These are phyloP conservation scores for Apiotrichum montevideense DNA, from an alignment of 1,284 basidiomycete genomes.

Conservation along the genomic window DNA sequence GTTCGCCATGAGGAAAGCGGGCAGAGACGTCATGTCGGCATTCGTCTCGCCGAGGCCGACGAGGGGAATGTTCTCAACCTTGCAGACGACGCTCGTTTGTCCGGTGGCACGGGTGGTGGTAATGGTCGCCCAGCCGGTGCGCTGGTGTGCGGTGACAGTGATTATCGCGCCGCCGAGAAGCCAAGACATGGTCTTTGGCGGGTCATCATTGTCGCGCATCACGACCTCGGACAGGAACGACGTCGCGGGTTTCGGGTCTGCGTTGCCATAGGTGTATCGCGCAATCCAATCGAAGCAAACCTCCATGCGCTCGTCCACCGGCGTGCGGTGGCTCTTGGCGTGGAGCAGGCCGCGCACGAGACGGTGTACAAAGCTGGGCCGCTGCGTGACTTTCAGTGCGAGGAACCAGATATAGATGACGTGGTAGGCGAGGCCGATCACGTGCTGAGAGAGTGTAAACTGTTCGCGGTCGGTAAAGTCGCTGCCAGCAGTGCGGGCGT, in stretches of 20 bases:
- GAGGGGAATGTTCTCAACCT: constrained; percentile 82
- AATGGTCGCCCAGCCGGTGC: constrained; percentile 85
- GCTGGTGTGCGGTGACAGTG: constrained; percentile 68
- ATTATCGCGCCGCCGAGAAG: constrained; percentile 78
- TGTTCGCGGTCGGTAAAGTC: constrained; percentile 57
- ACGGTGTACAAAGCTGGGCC: constrained; percentile 74
- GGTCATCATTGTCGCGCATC: constrained; percentile 35
- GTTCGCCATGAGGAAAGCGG: constrained; percentile 68
- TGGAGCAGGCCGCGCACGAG: constrained; percentile 82
- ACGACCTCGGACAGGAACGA: constrained; percentile 68
- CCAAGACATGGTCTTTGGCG: constrained; percentile 64
- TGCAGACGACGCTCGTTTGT: constrained; percentile 73
- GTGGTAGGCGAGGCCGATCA: constrained; percentile 87
- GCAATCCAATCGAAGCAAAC: constrained; percentile 98
- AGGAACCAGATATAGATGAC: constrained; percentile 95
- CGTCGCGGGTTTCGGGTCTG: constrained; percentile 79
- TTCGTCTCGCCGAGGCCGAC: constrained; percentile 73
- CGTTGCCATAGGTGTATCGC: constrained; percentile 88
- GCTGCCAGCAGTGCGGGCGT: constrained; percentile 43
- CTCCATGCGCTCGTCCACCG: constrained; percentile 84
- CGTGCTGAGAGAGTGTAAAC: constrained; percentile 91
- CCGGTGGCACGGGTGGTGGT: constrained; percentile 83
- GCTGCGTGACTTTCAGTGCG: constrained; percentile 75
- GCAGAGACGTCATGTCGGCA: constrained; percentile 63
- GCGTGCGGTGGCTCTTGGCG: constrained; percentile 70